Base-by-base conservation (phyloP, 2,329 filamentous ascomycete genomes). In the Fusarium marasasianum region DNA sequence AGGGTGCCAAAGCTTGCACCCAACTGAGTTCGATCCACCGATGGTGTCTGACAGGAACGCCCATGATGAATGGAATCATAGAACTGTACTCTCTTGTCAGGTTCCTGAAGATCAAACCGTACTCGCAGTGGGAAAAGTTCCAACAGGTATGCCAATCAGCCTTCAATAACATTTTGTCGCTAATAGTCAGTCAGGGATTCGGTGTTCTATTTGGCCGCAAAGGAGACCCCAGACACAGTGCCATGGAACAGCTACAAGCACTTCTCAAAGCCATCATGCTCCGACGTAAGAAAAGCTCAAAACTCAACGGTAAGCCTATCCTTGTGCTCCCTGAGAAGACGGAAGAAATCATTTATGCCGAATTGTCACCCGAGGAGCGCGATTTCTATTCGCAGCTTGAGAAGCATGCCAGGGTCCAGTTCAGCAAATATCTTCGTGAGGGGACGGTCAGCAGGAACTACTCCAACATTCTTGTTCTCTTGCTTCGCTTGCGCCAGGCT, bases 11-110 rank as follows among this genome's bases (percentile, higher is more conserved):
- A 65, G 93, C 94, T 4, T 93, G 91, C 18, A 90, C 87, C 64
- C 86, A 85, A 50, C 82, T 98, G 15, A 84, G 87, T 47, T 91
- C 94, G 2, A 88, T 90, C 26, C 93, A 93, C 48, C 88, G 92
- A 75, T 98, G 95, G 95, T 91, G 92, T 5, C 83, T 96, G 29
- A 94, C 93, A 0, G 94, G 94, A 60, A 96, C 94, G 0, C 94
- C 94, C 0, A 96, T 97, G 87, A 96, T 96, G 92, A 98, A 98
- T 76, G 90, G 88, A 18, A 90, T 96, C 6, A 86, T 89, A 31
- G 95, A 98, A 77, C 85, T 97, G 7, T 95, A 90, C 77, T 93
- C 94, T 2, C 83, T 97, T 26, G 86, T 98, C 50, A 88, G 89
- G 6, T 98, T 97, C 78, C 86, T 97, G 22, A 86, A 87, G 6